Percentiles rank a stretch among this genome's conserved stretches.
phyloP scores from a whole-genome alignment of 1,139 yeast species.

The Debaryomyces subglobosus region DNA sequence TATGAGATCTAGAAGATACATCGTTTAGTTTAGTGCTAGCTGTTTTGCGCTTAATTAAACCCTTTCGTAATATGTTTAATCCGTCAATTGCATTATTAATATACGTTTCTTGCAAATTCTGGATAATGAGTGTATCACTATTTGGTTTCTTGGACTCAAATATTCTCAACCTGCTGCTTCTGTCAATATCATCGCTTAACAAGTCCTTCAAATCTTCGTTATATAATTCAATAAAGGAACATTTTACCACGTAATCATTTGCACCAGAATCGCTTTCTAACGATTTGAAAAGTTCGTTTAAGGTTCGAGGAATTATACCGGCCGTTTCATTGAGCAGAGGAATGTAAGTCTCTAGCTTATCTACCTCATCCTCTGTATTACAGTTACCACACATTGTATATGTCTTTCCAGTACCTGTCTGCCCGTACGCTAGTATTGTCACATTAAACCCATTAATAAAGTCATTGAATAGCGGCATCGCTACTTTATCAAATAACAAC shows the following conservation, averaged over 20 bases:
- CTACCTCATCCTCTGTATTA: slow-evolving; percentile 12
- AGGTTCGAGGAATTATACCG: slow-evolving; percentile 71
- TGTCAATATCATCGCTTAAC: slow-evolving; percentile 44
- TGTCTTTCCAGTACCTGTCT: slow-evolving; percentile 89
- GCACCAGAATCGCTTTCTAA: slow-evolving; percentile 24
- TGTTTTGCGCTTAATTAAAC: slow-evolving; percentile 60
- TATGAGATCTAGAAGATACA: slow-evolving; percentile 71
- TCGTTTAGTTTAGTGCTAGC: slow-evolving; percentile 75
- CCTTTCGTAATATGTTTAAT: slow-evolving; percentile 52
- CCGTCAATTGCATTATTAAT: slow-evolving; percentile 60
- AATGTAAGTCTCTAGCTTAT: slow-evolving; percentile 5
- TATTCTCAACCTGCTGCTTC: slow-evolving; percentile 50
- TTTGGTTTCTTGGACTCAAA: slow-evolving; percentile 43
- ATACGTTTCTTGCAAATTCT: slow-evolving; percentile 58
- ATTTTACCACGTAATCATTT: slow-evolving; percentile 61
- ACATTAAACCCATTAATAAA: slow-evolving; percentile 74
- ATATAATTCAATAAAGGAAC: slow-evolving; percentile 74
- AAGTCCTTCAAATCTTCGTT: slow-evolving; percentile 73
- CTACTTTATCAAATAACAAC: slow-evolving; percentile 61
- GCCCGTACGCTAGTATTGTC: slow-evolving; percentile 85
- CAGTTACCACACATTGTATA: slow-evolving; percentile 79
- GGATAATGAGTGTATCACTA: slow-evolving; percentile 37
- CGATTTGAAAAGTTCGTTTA: slow-evolving; percentile 55
- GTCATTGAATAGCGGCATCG: slow-evolving; percentile 63
- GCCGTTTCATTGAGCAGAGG: slow-evolving; percentile 38